A percentile compares a stretch with the other conserved stretches of the same genome.
phyloP scores from a whole-genome alignment of 2,329 filamentous ascomycete species.

The Cordyceps fumosorosea region DNA sequence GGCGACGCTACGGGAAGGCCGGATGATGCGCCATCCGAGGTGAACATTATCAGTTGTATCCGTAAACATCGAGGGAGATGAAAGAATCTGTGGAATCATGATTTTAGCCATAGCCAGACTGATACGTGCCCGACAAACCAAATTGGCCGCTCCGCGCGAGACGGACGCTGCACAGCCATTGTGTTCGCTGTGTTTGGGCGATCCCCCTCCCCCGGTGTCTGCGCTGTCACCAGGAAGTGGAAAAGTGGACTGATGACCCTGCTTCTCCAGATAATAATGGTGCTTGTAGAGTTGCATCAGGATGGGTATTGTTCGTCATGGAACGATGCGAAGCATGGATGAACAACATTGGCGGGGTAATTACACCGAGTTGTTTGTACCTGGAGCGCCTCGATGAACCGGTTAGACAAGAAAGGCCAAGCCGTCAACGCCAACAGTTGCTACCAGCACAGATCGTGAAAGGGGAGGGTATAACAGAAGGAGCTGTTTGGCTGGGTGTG shows the following conservation, averaged over 20 bases:
- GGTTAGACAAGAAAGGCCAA: too few relatives aligned
- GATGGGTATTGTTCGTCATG: not conserved
- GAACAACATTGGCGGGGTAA: not conserved
- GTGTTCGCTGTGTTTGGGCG: not conserved
- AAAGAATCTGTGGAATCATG: too few relatives aligned
- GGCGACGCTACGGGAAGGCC: not conserved
- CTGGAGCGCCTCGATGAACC: too few relatives aligned
- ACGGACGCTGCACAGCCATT: not conserved
- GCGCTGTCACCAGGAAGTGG: not conserved
- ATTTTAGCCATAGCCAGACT: not conserved
- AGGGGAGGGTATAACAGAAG: too few relatives aligned
- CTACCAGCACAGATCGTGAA: too few relatives aligned
- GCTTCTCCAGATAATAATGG: constrained; percentile 1
- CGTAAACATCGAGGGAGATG: not conserved
- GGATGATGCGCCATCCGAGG: constrained; percentile 3
- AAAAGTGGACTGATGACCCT: not conserved
- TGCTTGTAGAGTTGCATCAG: not conserved
- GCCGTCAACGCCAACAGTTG: too few relatives aligned
- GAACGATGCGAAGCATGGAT: not conserved
- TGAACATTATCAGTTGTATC: not conserved
- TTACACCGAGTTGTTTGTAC: too few relatives aligned
- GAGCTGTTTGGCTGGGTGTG: too few relatives aligned
- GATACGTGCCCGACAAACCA: not conserved
- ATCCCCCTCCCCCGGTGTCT: not conserved
- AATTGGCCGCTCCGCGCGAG: not conserved